phyloP scores from a whole-genome alignment of 2,329 filamentous ascomycete genomes.

The Drechslera avenae region DNA sequence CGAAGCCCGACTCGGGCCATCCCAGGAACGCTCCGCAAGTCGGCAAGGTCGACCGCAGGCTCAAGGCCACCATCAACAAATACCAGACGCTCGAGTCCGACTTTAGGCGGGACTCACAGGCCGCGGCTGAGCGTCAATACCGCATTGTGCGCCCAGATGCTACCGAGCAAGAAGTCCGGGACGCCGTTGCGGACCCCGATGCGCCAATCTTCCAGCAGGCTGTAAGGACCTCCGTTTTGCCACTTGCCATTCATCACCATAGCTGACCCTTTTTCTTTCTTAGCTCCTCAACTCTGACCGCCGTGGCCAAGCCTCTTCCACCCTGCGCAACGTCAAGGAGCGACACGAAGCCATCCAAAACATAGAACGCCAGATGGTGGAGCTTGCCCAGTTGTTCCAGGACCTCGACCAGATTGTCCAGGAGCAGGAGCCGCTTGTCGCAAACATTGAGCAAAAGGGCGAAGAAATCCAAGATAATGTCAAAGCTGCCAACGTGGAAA shows the following conservation, averaged over 20 bases:
- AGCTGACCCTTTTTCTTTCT: constrained; percentile 18
- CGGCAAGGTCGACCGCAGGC: constrained; percentile 75
- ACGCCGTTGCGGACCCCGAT: constrained; percentile 74
- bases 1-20: constrained; percentile 73
- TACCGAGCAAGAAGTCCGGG: constrained; percentile 74
- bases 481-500: constrained; percentile 81
- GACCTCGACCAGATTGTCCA: constrained; percentile 85
- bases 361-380: constrained; percentile 88
- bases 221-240: constrained; percentile 42
- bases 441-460: constrained; percentile 82
- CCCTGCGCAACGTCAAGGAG: constrained; percentile 77
- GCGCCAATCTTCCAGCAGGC: constrained; percentile 88
- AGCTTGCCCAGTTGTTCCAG: constrained; percentile 85
- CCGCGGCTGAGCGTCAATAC: constrained; percentile 88
- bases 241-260: neutral
- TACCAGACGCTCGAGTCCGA: constrained; percentile 81
- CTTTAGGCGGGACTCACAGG: constrained; percentile 79
- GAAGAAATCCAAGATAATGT: constrained; percentile 86
- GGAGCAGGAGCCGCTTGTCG: constrained; percentile 81
- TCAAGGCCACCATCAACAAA: constrained; percentile 79
- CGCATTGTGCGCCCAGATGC: constrained; percentile 86
- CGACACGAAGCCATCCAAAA: constrained; percentile 87
- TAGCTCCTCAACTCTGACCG: constrained; percentile 79
- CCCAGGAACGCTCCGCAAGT: constrained; percentile 80
- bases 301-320: constrained; percentile 78